phyloP scores from a whole-genome alignment of 768 basidiomycete species.

The Russula sp. region DNA sequence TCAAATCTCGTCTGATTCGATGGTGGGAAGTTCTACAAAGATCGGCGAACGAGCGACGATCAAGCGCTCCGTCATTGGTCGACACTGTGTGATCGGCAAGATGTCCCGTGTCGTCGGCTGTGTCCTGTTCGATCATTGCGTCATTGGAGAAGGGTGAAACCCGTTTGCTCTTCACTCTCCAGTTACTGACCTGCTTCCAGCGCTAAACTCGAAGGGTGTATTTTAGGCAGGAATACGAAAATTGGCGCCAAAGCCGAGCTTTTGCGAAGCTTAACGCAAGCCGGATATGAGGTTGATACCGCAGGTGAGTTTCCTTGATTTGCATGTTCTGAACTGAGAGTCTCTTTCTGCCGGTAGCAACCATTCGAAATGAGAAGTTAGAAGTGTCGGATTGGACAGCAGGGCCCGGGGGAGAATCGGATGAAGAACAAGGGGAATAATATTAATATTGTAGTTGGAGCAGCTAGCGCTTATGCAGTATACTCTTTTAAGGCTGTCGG shows the following conservation, averaged over 20 bases:
- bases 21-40: slow-evolving; percentile 79
- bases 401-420: slow-evolving; percentile 34
- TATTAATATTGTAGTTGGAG: neutral
- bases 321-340: neutral
- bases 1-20: slow-evolving; percentile 78
- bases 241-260: slow-evolving; percentile 70
- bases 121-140: slow-evolving; percentile 84
- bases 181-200: slow-evolving; percentile 39
- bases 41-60: slow-evolving; percentile 77
- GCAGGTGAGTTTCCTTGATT: slow-evolving; percentile 41
- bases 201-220: slow-evolving; percentile 72
- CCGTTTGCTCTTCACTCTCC: slow-evolving; percentile 6
- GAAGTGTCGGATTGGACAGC: slow-evolving; percentile 56
- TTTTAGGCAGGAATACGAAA: slow-evolving; percentile 71
- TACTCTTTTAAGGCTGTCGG: neutral
- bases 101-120: slow-evolving; percentile 82
- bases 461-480: slow-evolving; percentile 1
- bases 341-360: slow-evolving; percentile 41
- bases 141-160: slow-evolving; percentile 76
- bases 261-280: slow-evolving; percentile 66
- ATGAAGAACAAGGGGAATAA: slow-evolving; percentile 23
- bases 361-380: slow-evolving; percentile 53
- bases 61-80: slow-evolving; percentile 56
- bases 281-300: slow-evolving; percentile 67
- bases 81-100: slow-evolving; percentile 79